Base-by-base conservation (phyloP, 1,139 yeast genomes). In the Protomyces lactucae-debilis region DNA sequence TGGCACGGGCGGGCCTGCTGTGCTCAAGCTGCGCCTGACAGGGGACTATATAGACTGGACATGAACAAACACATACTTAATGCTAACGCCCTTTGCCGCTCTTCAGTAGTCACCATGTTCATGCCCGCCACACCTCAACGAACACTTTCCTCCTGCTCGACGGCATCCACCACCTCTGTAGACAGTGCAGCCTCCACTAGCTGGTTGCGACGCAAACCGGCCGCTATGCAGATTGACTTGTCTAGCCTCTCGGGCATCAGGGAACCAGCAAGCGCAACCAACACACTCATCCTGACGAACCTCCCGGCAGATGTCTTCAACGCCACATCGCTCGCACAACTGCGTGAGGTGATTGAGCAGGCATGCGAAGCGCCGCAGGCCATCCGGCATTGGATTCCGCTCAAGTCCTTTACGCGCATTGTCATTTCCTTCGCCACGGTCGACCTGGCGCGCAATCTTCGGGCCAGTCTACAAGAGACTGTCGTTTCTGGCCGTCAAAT, bases 371-470 rank as follows among this genome's bases (percentile, higher is more conserved):
- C 14, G 5, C 14, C 43, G 14, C 16, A 37, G 5, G 16, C 36
- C 12, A 32, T 60, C 10, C 23, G 32, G 23, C 14, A 73, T 64
- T 75, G 76, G 76, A 75, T 75, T 3, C 72, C 73, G n/a, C 70
- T 77, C 60, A 73, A 71, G 65, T 71, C 75, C 21, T 73, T 77
- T 66, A 72, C 74, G 12, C 73, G 80, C 21, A 69, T 76, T 14
- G 71, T 77, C 46, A 74, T 72, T 8, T 78, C 76, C 9, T 75
- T 75, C 65, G 69, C 64, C 28, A 64, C 72, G 4, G 69, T 67
- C 1, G 67, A 65, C 3, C 72, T 68, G 5, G 77, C 78, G 2
- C 64, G 67, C 23, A 60, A 52, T n/a, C 77, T 60, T 21, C 54
- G 67, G 9, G 28, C 32, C 16, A n/a, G 40, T 4, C 35, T 67